Evolutionary conservation across 2,329 filamentous ascomycete species (phyloP).

Genomic region (Fusarium sacchari): DNA sequence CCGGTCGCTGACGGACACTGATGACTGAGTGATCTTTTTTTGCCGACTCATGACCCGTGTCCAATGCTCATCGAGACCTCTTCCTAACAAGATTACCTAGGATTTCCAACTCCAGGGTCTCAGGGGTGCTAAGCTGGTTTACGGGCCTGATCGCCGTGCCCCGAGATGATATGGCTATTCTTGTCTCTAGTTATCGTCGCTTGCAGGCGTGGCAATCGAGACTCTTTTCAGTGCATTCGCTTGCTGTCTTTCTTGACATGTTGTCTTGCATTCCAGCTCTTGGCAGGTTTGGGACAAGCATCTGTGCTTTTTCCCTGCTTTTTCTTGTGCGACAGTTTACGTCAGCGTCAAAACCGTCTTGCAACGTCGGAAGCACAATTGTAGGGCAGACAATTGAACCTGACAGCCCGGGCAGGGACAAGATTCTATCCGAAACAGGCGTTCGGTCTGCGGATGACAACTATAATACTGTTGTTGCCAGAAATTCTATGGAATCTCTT

Average conservation of each 20-base stretch:
- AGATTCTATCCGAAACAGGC: constrained; percentile 1
- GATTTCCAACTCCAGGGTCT: constrained; percentile 17
- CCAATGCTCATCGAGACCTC: constrained; percentile 11
- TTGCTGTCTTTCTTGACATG: constrained; percentile 1
- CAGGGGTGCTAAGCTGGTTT: constrained; percentile 18
- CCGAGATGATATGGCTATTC: constrained; percentile 21
- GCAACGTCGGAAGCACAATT: not conserved
- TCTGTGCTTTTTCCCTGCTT: not conserved
- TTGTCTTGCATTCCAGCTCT: constrained; percentile 21
- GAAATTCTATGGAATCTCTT: not conserved
- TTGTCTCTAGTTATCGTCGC: constrained; percentile 8
- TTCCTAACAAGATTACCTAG: constrained; percentile 24
- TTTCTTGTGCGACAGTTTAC: constrained; percentile 19
- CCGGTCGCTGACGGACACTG: constrained; percentile 6
- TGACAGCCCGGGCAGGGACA: not conserved
- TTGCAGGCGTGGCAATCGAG: constrained; percentile 11
- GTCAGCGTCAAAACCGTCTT: not conserved
- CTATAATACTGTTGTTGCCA: not conserved
- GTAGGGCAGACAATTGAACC: not conserved
- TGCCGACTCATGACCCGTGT: constrained; percentile 28
- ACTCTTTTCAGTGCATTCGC: constrained; percentile 1
- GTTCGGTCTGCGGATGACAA: not conserved
- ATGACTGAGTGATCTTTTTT: constrained; percentile 15
- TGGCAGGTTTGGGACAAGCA: constrained; percentile 1
- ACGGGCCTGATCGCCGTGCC: constrained; percentile 25